Base-by-base conservation (phyloP, 805 yeast species). In the Candida palmyrensis region DNA sequence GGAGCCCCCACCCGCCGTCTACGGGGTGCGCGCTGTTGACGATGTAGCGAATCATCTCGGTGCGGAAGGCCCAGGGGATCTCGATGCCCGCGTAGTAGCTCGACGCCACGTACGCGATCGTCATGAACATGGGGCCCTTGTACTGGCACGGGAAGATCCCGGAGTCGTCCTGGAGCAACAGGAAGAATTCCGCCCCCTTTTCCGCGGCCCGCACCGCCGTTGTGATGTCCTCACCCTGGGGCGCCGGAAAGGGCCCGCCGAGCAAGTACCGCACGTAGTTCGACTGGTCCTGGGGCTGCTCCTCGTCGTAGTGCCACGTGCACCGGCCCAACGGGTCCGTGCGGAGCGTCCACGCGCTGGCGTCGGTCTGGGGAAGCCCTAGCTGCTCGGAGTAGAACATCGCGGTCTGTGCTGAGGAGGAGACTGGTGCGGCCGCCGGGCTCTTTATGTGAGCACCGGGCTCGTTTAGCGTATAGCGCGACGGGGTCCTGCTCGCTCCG, bases 1-100 rank as follows among this genome's bases (percentile, higher is more conserved):
- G 97, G 24, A 92, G 66, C 0, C 99, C 99, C 99, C 99, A 92
- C 2, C 98, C 99, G n/a, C 99, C 99, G 57, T 92, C 98, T 1
- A 89, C 96, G 0, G 97, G 97, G 53, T 92, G 96, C 0, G 97
- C 81, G 0, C 86, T 74, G 53, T 92, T 92, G n/a, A 87, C 85
- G 12, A 92, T 59, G 51, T 89, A 92, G 38, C 98, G 69, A 18
- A 83, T 76, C 50, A 92, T 59, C 57, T 92, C 99, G 10, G 61
- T 59, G 41, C 66, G 66, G 47, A 71, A 75, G 24, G 74, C 79
- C 19, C 77, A 79, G 0, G 89, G 80, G 23, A 92, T 82, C 8
- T 73, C 74, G 0, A 77, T 69, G 23, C 75, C 73, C 9, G 89
- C 73, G 52, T 79, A 78, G 56, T 88, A 85, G 42, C 74, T 71